Evolutionary conservation across 2,329 filamentous ascomycete genomes (phyloP), one percentile per base, ranked within the genome.

Genomic region (Cytospora mali): DNA sequence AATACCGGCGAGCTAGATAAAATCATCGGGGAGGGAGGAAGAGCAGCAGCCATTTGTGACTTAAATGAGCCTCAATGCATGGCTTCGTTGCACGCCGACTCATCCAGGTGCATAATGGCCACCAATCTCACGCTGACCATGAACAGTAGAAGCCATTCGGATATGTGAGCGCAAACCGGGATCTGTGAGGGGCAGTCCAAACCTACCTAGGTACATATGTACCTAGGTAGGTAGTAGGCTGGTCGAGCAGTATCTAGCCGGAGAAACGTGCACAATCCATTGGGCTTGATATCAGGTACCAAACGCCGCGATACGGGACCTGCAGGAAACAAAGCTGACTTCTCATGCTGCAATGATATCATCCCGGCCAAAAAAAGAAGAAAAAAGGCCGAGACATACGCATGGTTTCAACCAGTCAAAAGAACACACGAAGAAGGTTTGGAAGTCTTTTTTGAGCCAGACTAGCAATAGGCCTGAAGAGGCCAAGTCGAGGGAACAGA

Each of bases 251-350:
- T 28, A 39, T 61, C 28, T 29, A 21, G 51, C 27, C 53, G 25
- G 39, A 9, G 35, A 62, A 65, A 65, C 63, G 63, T 65, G 63
- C 60, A 48, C 28, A 49, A 59, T 54, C 50, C 23, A 60, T 65
- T 62, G 61, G 55, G 55, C 31, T 59, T 13, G 27, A 51, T n/a
- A 35, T 53, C 54, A 42, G 50, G 55, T 25, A 35, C 28, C n/a
- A n/a, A 39, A 28, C 25, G 52, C 25, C 56, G 42, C 28, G 31
- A 55, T 35, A 35, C 18, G 39, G 28, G 51, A 42, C 29, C 14
- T 55, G 55, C 56, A 55, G 55, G 42, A 49, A 16, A 28, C 27
- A 35, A 10, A 58, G 35, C 35, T 16, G 13, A 48, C 31, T 3
- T 27, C 31, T 14, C 28, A 14, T 28, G 11, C 9, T 21, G 58